phyloP scores from a whole-genome alignment of 2,329 filamentous ascomycete genomes.

The Alternaria incomplexa region DNA sequence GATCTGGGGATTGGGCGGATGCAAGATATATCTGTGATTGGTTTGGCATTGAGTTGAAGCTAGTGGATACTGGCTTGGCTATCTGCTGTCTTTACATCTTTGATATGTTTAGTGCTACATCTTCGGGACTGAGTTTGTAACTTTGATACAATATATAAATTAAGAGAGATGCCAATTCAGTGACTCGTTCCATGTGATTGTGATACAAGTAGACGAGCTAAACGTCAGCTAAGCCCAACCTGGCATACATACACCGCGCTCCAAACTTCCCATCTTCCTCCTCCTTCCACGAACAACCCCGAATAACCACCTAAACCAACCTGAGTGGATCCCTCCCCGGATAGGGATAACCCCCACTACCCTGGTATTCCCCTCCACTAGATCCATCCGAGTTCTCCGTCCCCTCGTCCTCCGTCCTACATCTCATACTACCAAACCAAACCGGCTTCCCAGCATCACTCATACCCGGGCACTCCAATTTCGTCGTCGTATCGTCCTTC shows the following conservation, averaged over 20 bases:
- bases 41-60: background rate
- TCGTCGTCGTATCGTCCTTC: background rate
- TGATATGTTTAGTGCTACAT: background rate
- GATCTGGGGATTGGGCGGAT: no score
- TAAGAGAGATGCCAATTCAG: background rate
- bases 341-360: background rate
- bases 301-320: no score
- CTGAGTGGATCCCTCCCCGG: no score
- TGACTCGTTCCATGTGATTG: background rate
- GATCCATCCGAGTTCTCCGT: background rate
- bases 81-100: background rate
- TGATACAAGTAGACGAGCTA: background rate
- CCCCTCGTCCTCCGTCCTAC: background rate
- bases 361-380: background rate
- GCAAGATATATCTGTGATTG: no score
- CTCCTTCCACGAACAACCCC: no score
- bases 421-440: background rate
- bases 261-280: background rate
- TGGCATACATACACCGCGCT: background rate
- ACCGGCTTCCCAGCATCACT: background rate
- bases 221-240: background rate
- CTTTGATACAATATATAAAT: background rate
- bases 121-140: background rate
- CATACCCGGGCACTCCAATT: background rate
- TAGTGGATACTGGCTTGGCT: background rate